phyloP scores from a whole-genome alignment of 352 stramenopile species.

The Globisporangium parvum region DNA sequence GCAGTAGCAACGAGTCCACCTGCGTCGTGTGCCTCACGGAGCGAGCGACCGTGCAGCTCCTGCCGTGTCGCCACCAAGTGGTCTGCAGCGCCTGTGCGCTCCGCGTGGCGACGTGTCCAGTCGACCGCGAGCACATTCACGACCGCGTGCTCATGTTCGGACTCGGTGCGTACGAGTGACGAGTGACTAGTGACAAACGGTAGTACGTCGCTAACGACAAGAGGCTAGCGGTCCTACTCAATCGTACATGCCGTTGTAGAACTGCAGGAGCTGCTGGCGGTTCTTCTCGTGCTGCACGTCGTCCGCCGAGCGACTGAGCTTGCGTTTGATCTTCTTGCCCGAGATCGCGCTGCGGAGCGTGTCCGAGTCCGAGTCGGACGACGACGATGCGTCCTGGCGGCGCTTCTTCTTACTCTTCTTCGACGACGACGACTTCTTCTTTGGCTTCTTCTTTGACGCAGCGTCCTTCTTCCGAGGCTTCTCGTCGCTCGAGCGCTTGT shows the following conservation, averaged over 20 bases:
- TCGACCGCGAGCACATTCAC: conserved; percentile 50
- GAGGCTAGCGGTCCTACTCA: conserved; percentile 15
- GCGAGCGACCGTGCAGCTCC: conserved; percentile 35
- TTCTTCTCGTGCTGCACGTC: conserved; percentile 69
- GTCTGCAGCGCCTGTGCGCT: conserved; percentile 52
- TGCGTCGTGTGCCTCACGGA: conserved; percentile 61
- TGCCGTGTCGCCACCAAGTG: conserved; percentile 57
- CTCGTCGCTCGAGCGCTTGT: conserved; percentile 8
- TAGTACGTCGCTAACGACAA: no score
- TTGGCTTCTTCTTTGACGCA: conserved; percentile 18
- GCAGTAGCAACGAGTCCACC: conserved; percentile 17
- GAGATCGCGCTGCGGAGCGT: conserved; percentile 76
- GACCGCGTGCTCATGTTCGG: conserved; percentile 69
- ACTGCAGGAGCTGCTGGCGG: conserved; percentile 74
- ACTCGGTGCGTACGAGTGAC: conserved; percentile 29
- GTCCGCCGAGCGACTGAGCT: conserved; percentile 44
- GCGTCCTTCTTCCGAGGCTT: no score
- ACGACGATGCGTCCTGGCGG: conserved; percentile 13
- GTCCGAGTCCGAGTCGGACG: conserved; percentile 50
- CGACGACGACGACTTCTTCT: conserved; percentile 26
- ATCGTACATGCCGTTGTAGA: conserved; percentile 87
- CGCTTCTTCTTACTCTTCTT: conserved; percentile 29
- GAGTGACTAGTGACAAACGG: no score
- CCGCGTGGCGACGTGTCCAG: conserved; percentile 41
- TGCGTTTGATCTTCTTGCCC: conserved; percentile 85